Evolutionary conservation across 108 stramenopile species (phyloP), one percentile per base, ranked within the genome.

Genomic region (Skeletonema tropicum): DNA sequence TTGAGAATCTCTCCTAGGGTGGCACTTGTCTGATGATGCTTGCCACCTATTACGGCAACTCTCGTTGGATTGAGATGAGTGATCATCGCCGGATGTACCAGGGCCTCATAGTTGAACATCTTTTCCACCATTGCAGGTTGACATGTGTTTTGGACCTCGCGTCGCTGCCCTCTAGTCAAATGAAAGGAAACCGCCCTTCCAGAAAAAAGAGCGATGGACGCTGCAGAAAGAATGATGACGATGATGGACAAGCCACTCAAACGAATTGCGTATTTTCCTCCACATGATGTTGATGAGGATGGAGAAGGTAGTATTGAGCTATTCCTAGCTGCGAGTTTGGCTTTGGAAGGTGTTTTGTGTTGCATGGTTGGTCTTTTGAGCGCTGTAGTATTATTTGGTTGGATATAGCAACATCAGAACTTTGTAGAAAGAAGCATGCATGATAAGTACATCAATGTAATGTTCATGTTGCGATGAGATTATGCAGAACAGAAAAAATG

Each of bases 81-180:
- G 48, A 98, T 77, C 89, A 98, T 88, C 2, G 90, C 91, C 8
- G 98, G 98, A 84, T 98, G 98, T 2, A 98, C 97, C 48, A 97
- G 73, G 10, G 86, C 67, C 77, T 98, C 98, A 79, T 97, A 97
- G 73, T 97, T 23, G 52, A 55, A n/a, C 52, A 55, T 55, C 5
- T 55, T 55, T 2, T 25, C 42, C 11, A 11, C 38, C 38, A 11
- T 11, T 11, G 11, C 38, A 39, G 6, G 10, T 41, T 41, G 39
- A 41, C 11, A 41, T 41, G 9, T 41, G 39, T 12, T 6, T 41
- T 13, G 39, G 39, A 12, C 2, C 39, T 41, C 12, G 0, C 10
- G 15, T 45, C n/a, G 42, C 42, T 5, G 42, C 15, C 15, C 3
- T 15, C 3, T 45, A n/a, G 42, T 2, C 15, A 45, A 45, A n/a